Evolutionary conservation across 1,284 basidiomycete species (phyloP).

Genomic region (Lentinula novae-zelandiae): DNA sequence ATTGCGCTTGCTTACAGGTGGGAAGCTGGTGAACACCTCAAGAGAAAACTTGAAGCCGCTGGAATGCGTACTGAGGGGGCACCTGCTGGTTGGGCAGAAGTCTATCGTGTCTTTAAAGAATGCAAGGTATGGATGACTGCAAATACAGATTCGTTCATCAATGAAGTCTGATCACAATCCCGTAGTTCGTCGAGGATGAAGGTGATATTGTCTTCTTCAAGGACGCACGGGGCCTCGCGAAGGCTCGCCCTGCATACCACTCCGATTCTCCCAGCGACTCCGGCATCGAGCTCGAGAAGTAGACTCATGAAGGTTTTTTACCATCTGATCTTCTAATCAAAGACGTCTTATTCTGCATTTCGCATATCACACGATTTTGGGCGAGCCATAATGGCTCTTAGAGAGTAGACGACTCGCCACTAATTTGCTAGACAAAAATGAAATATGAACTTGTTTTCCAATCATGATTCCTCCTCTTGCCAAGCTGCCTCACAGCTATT

Average conservation of each 20-base stretch:
- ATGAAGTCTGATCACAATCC: background rate
- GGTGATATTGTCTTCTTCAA: constrained; percentile 92
- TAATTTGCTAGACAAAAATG: background rate
- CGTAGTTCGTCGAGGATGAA: constrained; percentile 86
- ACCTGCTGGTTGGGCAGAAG: constrained; percentile 77
- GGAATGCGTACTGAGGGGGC: constrained; percentile 60
- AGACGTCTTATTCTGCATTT: background rate
- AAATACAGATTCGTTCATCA: background rate
- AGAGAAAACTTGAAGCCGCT: constrained; percentile 66
- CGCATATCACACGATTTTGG: background rate
- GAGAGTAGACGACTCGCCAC: background rate
- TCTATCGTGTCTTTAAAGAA: constrained; percentile 69
- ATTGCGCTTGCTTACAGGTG: constrained; percentile 43
- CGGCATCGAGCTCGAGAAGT: constrained; percentile 72
- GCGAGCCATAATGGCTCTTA: background rate
- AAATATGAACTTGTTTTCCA: background rate
- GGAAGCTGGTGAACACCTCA: constrained; percentile 91
- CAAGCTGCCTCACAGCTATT: constrained; percentile 22
- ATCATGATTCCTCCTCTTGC: background rate
- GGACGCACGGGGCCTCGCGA: constrained; percentile 77
- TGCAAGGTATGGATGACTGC: constrained; percentile 56
- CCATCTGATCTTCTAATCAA: background rate
- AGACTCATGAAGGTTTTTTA: constrained; percentile 16
- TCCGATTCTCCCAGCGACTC: constrained; percentile 77
- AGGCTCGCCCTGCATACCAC: constrained; percentile 59